A percentile compares a stretch with the other conserved stretches of the same genome.
These are phyloP conservation scores for Aspergillus affinis DNA, from an alignment of 495 filamentous ascomycete genomes.

Conservation along the genomic window DNA sequence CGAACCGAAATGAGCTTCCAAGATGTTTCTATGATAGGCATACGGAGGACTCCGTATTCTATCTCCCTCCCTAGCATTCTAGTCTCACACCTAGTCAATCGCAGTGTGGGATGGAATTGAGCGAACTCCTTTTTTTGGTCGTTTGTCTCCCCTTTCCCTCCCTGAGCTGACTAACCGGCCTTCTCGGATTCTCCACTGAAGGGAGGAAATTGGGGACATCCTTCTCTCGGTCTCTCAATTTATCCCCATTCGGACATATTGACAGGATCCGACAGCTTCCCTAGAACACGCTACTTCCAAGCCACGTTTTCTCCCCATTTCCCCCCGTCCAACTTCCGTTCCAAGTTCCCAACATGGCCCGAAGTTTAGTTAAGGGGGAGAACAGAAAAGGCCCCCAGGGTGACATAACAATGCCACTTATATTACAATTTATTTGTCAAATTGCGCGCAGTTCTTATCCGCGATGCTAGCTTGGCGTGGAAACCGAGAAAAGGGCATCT, in stretches of 20 bases:
- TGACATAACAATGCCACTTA: neutral
- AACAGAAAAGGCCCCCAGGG: neutral
- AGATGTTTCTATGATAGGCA: slow-evolving; percentile 3
- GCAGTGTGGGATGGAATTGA: neutral
- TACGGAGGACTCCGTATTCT: neutral
- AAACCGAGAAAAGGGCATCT: slow-evolving; percentile 15
- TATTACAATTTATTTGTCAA: too few relatives aligned
- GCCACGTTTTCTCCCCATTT: slow-evolving; percentile 12
- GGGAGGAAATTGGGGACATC: neutral
- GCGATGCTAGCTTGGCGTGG: slow-evolving; percentile 18
- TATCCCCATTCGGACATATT: neutral
- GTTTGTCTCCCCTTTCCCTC: neutral
- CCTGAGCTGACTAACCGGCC: neutral
- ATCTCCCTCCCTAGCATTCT: neutral
- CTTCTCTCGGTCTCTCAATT: neutral
- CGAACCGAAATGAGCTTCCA: slow-evolving; percentile 13
- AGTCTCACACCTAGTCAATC: neutral
- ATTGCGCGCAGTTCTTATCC: slow-evolving; percentile 20
- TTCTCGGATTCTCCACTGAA: neutral
- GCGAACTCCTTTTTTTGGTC: neutral
- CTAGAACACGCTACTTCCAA: neutral
- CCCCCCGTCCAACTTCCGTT: neutral
- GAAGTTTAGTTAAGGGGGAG: neutral
- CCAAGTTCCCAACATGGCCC: neutral
- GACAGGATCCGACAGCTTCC: slow-evolving; percentile 1